These are phyloP conservation scores for Talaromyces sp. DNA, from an alignment of 2,329 filamentous ascomycete genomes.

Conservation along the genomic window DNA sequence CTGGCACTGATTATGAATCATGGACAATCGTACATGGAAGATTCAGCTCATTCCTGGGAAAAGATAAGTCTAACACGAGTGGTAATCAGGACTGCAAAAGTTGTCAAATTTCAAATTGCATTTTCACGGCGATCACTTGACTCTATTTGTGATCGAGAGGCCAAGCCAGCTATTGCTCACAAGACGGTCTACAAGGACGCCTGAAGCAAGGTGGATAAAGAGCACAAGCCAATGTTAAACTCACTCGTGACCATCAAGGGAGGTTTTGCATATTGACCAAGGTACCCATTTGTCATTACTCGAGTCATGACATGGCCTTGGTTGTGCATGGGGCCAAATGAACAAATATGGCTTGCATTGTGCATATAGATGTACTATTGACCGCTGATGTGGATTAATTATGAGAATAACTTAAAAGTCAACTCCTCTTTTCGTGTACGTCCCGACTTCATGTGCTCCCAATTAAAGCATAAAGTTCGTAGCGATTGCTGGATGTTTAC, in stretches of 20 bases:
- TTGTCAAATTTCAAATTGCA: not conserved
- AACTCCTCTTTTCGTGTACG: not conserved
- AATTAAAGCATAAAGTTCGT: not conserved
- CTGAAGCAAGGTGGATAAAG: not conserved
- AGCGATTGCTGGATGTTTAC: not conserved
- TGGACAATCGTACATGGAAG: not conserved
- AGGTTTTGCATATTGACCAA: not conserved
- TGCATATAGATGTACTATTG: not conserved
- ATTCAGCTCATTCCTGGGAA: not conserved
- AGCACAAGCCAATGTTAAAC: not conserved
- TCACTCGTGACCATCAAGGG: not conserved
- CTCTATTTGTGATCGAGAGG: not conserved
- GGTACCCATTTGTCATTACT: not conserved
- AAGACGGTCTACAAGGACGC: not conserved
- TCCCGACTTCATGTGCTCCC: not conserved
- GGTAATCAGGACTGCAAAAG: no score
- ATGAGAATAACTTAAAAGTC: not conserved
- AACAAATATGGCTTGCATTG: not conserved
- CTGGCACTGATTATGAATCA: not conserved
- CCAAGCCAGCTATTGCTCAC: not conserved
- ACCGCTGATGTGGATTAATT: not conserved
- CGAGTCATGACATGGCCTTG: not conserved
- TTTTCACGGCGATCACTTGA: not conserved
- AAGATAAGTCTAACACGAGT: not conserved
- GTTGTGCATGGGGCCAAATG: not conserved